These are phyloP conservation scores for Rhodotorula sp. DNA, from an alignment of 1,284 basidiomycete species.

Conservation along the genomic window DNA sequence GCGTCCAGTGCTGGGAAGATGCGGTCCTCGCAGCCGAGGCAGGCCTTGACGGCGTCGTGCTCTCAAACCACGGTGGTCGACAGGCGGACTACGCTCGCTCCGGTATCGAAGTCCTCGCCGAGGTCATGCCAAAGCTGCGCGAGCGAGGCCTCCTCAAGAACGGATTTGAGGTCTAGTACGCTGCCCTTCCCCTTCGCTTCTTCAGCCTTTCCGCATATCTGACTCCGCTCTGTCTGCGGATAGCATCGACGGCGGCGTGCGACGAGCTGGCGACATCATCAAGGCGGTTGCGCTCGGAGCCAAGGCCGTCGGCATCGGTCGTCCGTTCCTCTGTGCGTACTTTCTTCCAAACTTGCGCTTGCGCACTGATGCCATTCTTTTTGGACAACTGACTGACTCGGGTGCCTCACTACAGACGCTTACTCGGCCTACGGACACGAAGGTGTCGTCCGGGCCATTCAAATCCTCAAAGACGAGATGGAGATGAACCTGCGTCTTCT, in stretches of 20 bases:
- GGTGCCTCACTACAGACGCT: slow-evolving; percentile 63
- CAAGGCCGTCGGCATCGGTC: slow-evolving; percentile 67
- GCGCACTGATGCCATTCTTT: not conserved
- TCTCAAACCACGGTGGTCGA: slow-evolving; percentile 81
- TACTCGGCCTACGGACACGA: slow-evolving; percentile 83
- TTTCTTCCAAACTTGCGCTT: too few relatives aligned
- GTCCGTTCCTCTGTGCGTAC: slow-evolving; percentile 55
- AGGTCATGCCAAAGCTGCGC: slow-evolving; percentile 74
- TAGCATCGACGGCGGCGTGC: slow-evolving; percentile 80
- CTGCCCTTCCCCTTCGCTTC: not conserved
- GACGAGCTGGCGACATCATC: slow-evolving; percentile 82
- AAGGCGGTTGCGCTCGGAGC: slow-evolving; percentile 88
- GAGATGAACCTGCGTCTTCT: slow-evolving; percentile 77
- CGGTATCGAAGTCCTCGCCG: slow-evolving; percentile 82
- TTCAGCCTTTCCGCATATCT: not conserved
- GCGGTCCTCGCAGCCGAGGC: slow-evolving; percentile 81
- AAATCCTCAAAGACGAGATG: slow-evolving; percentile 72
- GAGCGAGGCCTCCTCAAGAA: slow-evolving; percentile 59
- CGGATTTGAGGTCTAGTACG: slow-evolving; percentile 72
- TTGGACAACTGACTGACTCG: not conserved
- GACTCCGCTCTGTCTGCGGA: not conserved
- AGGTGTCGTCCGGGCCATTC: slow-evolving; percentile 50
- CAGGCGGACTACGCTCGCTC: slow-evolving; percentile 89
- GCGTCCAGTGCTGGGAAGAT: slow-evolving; percentile 92
- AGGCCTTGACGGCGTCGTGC: slow-evolving; percentile 75